A percentile compares a stretch with the other conserved stretches of the same genome.
phyloP scores from a whole-genome alignment of 352 stramenopile species.

The Globisporangium paddicum region DNA sequence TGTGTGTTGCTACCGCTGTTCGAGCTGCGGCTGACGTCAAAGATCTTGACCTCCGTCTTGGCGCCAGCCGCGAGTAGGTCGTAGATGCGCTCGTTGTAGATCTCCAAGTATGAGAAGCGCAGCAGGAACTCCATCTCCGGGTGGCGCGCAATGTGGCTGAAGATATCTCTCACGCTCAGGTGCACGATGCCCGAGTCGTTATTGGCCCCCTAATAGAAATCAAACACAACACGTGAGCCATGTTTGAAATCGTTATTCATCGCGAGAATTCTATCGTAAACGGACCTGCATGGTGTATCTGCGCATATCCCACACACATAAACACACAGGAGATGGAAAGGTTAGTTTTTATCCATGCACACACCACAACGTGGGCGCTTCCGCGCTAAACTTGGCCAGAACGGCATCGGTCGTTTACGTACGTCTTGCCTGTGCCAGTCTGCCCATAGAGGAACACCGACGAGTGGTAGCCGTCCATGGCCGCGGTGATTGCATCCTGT shows the following conservation, averaged over 20 bases:
- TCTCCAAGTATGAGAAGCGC: slow-evolving; percentile 95
- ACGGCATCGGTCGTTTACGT: slow-evolving; percentile 15
- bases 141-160: slow-evolving; percentile 67
- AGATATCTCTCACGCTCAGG: slow-evolving; percentile 85
- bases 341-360: no score
- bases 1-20: slow-evolving; percentile 13
- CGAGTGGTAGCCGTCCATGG: slow-evolving; percentile 78
- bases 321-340: no score
- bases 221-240: not conserved
- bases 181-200: slow-evolving; percentile 78
- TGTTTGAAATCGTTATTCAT: no score
- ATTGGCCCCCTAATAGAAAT: slow-evolving; percentile 22
- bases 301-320: no score
- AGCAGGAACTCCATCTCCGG: slow-evolving; percentile 60
- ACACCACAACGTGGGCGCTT: no score
- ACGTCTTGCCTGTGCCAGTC: slow-evolving; percentile 84
- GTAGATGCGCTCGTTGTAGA: slow-evolving; percentile 98
- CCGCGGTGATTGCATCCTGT: slow-evolving; percentile 60
- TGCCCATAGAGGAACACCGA: slow-evolving; percentile 92
- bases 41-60: slow-evolving; percentile 73
- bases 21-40: slow-evolving; percentile 50
- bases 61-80: slow-evolving; percentile 88
- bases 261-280: no score
- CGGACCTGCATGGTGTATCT: slow-evolving; percentile 53
- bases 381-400: no score